phyloP scores from a whole-genome alignment of 768 basidiomycete genomes.

The Boletus edulis region DNA sequence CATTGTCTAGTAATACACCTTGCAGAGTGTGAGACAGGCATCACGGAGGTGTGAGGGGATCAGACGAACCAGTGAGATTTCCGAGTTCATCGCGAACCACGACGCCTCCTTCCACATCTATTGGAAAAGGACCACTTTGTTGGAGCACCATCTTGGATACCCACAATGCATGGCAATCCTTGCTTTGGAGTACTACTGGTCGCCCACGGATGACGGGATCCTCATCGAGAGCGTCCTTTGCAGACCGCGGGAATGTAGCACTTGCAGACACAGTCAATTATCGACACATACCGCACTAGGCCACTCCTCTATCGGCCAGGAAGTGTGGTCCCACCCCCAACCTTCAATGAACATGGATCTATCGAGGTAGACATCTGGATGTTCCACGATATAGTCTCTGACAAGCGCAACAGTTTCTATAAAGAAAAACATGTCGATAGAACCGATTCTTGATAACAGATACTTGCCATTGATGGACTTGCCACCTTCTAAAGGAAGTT shows the following conservation, averaged over 20 bases:
- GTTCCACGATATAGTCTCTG: conserved; percentile 44
- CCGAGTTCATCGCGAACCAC: conserved; percentile 68
- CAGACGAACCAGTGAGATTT: conserved; percentile 61
- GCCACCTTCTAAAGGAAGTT: too few relatives aligned
- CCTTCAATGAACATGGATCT: conserved; percentile 59
- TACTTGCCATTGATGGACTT: too few relatives aligned
- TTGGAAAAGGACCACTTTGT: conserved; percentile 60
- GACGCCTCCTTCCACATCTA: conserved; percentile 73
- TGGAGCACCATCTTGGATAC: conserved; percentile 64
- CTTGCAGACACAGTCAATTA: too few relatives aligned
- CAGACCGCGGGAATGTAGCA: too few relatives aligned
- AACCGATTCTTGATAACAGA: too few relatives aligned
- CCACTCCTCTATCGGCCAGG: conserved; percentile 59
- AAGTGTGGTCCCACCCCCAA: conserved; percentile 77
- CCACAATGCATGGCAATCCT: conserved; percentile 91
- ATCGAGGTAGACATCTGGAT: conserved; percentile 44
- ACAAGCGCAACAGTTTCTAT: conserved; percentile 60
- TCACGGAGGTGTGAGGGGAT: neutral
- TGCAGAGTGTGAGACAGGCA: conserved; percentile 2
- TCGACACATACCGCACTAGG: conserved; percentile 59
- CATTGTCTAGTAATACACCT: conserved; percentile 75
- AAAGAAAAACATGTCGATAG: neutral
- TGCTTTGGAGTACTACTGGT: conserved; percentile 75
- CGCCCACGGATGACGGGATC: conserved; percentile 68
- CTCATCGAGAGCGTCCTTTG: neutral